Base-by-base conservation (phyloP, 768 basidiomycete species). In the Termitomyces sp. region DNA sequence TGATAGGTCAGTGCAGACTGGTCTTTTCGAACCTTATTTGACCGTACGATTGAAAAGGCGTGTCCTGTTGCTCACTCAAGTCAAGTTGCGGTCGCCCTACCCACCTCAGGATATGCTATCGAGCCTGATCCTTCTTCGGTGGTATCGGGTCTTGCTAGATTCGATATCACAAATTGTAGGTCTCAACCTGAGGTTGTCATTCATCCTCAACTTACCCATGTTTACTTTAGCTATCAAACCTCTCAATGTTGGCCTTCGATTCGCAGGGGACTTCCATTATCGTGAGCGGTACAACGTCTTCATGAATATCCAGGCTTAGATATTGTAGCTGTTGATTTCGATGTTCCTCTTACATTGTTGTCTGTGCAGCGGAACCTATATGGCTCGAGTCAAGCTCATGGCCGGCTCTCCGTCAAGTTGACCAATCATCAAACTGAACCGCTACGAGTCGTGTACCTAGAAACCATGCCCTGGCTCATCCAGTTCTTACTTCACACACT, bases 401-500 rank as follows among this genome's bases (percentile, higher is more conserved):
- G 93, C 4, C 77, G 81, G 16, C 84, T 99, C 20, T 79, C 79
- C 44, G 70, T 95, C 13, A 74, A 78, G 24, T 69, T 98, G 52
- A 76, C 67, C 6, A 97, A 96, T 65, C 77, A 83, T 59, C 74
- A 73, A 39, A 61, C 72, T 20, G 66, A 71, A 5, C 61, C 76
- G 1, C 62, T 84, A 22, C 69, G 74, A 20, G 77, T 87, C 0
- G 69, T 87, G 9, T 97, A 95, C 70, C 80, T 94, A 44, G 97
- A 98, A 72, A 90, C 89, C 1, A 87, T 95, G 80, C 97, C 96
- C 4, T 96, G 94, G 86, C 86, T 94, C 65, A 77, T 98, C 37
- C 88, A 92, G 57, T 86, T 92, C 48, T 94, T 90, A 74, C 74
- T 96, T 61, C 89, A 93, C 71, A 94, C 94, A 7, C 72, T 96